Base-by-base conservation (phyloP, 345 rosid genomes). In the Corchorus olitorius region DNA sequence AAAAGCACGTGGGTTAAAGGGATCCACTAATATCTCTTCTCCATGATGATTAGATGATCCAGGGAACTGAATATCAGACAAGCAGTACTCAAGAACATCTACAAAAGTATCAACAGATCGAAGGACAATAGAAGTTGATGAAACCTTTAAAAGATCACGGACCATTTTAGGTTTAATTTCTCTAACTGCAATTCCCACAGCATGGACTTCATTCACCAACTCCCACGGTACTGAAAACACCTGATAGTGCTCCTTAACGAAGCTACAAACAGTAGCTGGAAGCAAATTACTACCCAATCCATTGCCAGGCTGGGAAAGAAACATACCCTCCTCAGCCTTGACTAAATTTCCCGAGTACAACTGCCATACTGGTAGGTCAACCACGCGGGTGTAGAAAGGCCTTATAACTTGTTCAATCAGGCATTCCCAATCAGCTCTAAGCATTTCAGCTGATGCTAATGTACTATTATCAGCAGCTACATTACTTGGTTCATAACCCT, bases 121-220 rank as follows among this genome's bases (percentile, higher is more conserved):
- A 77, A 93, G 93, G 84, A 86, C 93, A 65, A 88, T 81, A 66
- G 97, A 88, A 58, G 89, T 83, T 62, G 97, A 88, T 63, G 87
- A 87, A 70, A 72, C 81, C 83, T 84, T 83, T 46, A 94, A 82
- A 85, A 89, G 98, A 82, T 89, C 92, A 60, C 98, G 88, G 54
- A 94, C 98, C 97, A 94, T 94, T 85, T 91, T 90, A 41, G 98
- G 98, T 82, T 91, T 91, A 73, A 94, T 89, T 89, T 92, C 97
- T 79, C 85, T 85, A 81, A 91, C 88, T 56, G 78, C 78, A 74
- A 91, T 80, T 74, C 94, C 97, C 70, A 90, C 87, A 1, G 91
- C 92, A 80, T 93, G 94, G 72, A 94, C 86, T 84, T 94, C 97
- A 85, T 89, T 81, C 70, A 92, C 89, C 87, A 94, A 80, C 58